Evolutionary conservation across 2,329 filamentous ascomycete species (phyloP).

Genomic region (Ascochyta koolunga): DNA sequence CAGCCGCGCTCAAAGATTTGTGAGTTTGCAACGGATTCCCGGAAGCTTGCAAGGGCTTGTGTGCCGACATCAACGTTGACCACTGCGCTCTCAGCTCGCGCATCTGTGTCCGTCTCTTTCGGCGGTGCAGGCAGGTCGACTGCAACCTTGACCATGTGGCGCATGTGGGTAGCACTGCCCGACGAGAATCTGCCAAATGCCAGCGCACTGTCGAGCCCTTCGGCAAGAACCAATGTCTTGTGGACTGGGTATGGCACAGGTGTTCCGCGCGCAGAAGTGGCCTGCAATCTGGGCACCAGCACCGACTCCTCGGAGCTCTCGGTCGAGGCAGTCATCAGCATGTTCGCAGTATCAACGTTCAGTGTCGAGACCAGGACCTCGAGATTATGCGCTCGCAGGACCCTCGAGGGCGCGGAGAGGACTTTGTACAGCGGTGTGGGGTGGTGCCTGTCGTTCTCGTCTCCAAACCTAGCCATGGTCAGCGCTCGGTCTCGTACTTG

Average conservation of each 20-base stretch:
- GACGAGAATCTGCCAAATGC: constrained; percentile 53
- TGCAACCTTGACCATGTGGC: constrained; percentile 59
- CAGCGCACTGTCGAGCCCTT: constrained; percentile 73
- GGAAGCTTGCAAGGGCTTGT: constrained; percentile 69
- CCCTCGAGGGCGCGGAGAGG: constrained; percentile 67
- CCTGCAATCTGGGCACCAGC: constrained; percentile 76
- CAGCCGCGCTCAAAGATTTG: constrained; percentile 75
- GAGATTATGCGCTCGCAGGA: constrained; percentile 65
- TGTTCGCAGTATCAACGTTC: constrained; percentile 51
- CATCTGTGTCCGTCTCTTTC: constrained; percentile 42
- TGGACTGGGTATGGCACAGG: constrained; percentile 83
- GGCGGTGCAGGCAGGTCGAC: constrained; percentile 60
- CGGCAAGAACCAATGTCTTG: constrained; percentile 74
- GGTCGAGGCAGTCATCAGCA: constrained; percentile 26
- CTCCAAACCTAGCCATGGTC: constrained; percentile 58
- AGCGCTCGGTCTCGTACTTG: constrained; percentile 9
- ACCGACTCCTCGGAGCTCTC: constrained; percentile 66
- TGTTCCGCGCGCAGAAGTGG: constrained; percentile 67
- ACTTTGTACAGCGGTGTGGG: constrained; percentile 63
- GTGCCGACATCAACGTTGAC: constrained; percentile 70
- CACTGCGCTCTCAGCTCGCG: constrained; percentile 35
- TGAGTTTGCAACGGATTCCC: constrained; percentile 72
- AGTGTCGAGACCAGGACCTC: constrained; percentile 67
- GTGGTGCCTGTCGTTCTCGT: constrained; percentile 54
- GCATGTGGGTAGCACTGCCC: constrained; percentile 45